Evolutionary conservation across 1,284 basidiomycete species (phyloP).

Genomic region (Boletellus deceptivus): DNA sequence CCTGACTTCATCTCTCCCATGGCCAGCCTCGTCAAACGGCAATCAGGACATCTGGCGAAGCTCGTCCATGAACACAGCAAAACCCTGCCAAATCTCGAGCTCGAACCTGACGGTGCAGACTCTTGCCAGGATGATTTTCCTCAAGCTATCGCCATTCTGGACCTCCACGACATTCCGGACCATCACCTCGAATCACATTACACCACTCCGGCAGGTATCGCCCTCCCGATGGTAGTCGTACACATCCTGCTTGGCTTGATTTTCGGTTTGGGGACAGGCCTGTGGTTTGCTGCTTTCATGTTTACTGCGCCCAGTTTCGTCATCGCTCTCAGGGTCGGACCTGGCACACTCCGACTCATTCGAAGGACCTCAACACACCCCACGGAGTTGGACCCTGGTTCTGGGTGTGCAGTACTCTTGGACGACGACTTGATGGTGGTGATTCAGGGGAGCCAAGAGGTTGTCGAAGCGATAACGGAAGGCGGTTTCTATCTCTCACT

Average conservation of each 20-base stretch:
- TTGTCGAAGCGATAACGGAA: no score
- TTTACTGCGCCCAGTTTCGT: no score
- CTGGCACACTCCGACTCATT: constrained; percentile 15
- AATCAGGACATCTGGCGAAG: constrained; percentile 16
- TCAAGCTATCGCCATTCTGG: constrained; percentile 13
- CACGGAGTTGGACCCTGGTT: constrained; percentile 5
- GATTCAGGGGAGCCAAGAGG: no score
- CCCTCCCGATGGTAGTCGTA: no score
- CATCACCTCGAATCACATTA: constrained; percentile 8
- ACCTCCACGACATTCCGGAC: constrained; percentile 6
- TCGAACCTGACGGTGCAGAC: neutral
- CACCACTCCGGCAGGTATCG: constrained; percentile 7
- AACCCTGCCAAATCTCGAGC: constrained; percentile 3
- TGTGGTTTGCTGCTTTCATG: no score
- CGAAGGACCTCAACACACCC: constrained; percentile 10
- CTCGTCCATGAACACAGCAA: constrained; percentile 16
- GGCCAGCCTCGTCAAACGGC: constrained; percentile 20
- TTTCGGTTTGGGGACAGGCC: constrained; percentile 6
- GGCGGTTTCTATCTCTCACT: no score
- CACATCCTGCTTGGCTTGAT: no score
- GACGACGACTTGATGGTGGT: no score
- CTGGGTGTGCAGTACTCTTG: no score
- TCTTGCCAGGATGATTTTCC: neutral
- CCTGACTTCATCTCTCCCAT: constrained; percentile 21
- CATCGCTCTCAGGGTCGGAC: constrained; percentile 14